A percentile compares a stretch with the other conserved stretches of the same genome.
phyloP scores from a whole-genome alignment of 78 protist species.

The Polysphondylium violaceum region DNA sequence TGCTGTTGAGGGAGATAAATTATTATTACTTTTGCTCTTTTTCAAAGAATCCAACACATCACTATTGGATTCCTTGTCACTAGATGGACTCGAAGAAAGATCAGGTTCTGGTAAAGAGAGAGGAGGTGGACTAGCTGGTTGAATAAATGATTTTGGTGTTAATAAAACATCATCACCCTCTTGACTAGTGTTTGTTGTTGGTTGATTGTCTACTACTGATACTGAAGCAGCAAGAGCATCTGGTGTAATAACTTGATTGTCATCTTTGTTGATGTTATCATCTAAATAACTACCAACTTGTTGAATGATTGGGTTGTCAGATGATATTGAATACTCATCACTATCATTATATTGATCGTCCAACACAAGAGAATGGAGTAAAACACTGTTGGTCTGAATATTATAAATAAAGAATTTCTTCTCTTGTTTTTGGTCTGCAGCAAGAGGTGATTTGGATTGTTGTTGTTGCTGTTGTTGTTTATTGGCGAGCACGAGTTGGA shows the following conservation, averaged over 20 bases:
- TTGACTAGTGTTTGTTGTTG: slow-evolving; percentile 8
- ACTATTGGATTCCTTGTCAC: not conserved
- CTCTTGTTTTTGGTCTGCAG: slow-evolving; percentile 8
- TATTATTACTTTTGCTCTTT: not conserved
- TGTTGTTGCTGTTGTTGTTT: not conserved
- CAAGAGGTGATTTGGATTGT: not conserved
- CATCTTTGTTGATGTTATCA: not conserved
- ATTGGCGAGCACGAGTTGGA: not conserved
- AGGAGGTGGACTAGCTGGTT: slow-evolving; percentile 70
- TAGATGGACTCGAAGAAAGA: slow-evolving; percentile 7
- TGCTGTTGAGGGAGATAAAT: not conserved
- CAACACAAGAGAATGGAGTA: slow-evolving; percentile 1
- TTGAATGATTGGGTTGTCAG: not conserved
- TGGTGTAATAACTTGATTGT: not conserved
- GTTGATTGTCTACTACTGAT: not conserved
- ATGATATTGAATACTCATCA: slow-evolving; percentile 3
- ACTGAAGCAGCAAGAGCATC: no score
- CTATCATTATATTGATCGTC: not conserved
- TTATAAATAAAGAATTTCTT: slow-evolving; percentile 32
- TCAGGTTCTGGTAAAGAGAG: slow-evolving; percentile 68
- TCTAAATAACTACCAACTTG: slow-evolving; percentile 16
- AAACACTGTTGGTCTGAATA: slow-evolving; percentile 12
- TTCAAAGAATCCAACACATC: not conserved
- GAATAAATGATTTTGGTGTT: slow-evolving; percentile 16
- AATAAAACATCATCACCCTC: slow-evolving; percentile 13